Percentiles rank a stretch among this genome's conserved stretches.
Evolutionary conservation across 345 rosid genomes (phyloP).

Genomic region (Linum trigynum): DNA sequence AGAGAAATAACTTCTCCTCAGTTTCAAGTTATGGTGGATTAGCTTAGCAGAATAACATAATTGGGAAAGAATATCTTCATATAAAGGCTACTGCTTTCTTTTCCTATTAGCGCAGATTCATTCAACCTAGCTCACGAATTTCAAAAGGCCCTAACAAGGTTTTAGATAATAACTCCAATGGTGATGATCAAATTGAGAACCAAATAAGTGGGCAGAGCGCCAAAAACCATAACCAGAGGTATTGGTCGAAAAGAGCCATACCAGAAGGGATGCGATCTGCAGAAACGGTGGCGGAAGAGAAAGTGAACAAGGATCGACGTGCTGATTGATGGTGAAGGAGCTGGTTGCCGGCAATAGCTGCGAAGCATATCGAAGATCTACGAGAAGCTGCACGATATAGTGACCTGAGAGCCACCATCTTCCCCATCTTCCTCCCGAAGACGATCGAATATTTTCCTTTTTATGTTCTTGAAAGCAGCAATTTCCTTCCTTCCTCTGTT

Average conservation of each 20-base stretch:
- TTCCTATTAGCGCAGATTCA: background rate
- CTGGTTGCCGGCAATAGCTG: conserved; percentile 10
- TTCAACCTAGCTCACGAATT: background rate
- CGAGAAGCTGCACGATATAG: conserved; percentile 19
- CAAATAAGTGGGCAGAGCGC: background rate
- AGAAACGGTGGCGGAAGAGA: conserved; percentile 6
- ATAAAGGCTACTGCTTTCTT: background rate
- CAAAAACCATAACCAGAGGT: background rate
- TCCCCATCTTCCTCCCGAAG: conserved; percentile 7
- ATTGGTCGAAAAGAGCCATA: background rate
- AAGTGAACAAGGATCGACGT: conserved; percentile 15
- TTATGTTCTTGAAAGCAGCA: background rate
- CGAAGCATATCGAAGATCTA: conserved; percentile 14
- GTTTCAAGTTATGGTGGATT: background rate
- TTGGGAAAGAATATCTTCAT: background rate
- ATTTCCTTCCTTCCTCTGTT: background rate
- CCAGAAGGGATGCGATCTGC: conserved; percentile 12
- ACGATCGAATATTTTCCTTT: background rate
- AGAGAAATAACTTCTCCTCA: too few relatives aligned
- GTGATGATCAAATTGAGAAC: background rate
- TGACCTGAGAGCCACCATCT: conserved; percentile 28
- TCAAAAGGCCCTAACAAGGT: background rate
- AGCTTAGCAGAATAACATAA: background rate
- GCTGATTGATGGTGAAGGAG: conserved; percentile 13
- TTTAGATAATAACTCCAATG: background rate